Conservation (phyloP, 331 rosid species). For the Stylosanthes scabra region DNA sequence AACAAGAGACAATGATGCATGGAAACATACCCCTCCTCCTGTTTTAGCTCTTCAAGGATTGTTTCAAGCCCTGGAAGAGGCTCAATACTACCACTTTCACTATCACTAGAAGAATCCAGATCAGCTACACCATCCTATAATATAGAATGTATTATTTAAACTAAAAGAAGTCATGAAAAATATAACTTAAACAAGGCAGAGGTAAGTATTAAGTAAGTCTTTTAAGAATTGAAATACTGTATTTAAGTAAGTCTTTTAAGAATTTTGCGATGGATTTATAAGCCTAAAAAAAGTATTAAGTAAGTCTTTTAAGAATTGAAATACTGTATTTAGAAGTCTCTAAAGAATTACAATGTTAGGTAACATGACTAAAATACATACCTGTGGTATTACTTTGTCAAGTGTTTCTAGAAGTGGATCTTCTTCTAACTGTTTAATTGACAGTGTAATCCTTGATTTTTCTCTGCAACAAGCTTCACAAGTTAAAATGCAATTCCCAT, state of each 20-base stretch:
- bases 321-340: too few relatives aligned
- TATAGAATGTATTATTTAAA: slow-evolving; percentile 26
- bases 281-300: too few relatives aligned
- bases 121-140: slow-evolving; percentile 61
- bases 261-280: too few relatives aligned
- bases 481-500: slow-evolving; percentile 11
- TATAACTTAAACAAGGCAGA: not conserved
- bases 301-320: too few relatives aligned
- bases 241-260: too few relatives aligned
- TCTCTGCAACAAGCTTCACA: slow-evolving; percentile 51
- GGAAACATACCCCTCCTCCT: slow-evolving; percentile 80
- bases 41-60: slow-evolving; percentile 73
- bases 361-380: slow-evolving; percentile 39
- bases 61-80: slow-evolving; percentile 95
- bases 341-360: too few relatives aligned
- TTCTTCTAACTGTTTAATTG: slow-evolving; percentile 91
- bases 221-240: too few relatives aligned
- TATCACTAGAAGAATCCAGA: slow-evolving; percentile 48
- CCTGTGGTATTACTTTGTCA: slow-evolving; percentile 98
- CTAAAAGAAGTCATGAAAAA: not conserved
- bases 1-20: not conserved
- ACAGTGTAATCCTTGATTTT: slow-evolving; percentile 72
- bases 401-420: slow-evolving; percentile 96
- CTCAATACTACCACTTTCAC: slow-evolving; percentile 49
- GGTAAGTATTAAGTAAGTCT: too few relatives aligned